Evolutionary conservation across 2,329 filamentous ascomycete species (phyloP).

Genomic region (Colletotrichum coccodes): DNA sequence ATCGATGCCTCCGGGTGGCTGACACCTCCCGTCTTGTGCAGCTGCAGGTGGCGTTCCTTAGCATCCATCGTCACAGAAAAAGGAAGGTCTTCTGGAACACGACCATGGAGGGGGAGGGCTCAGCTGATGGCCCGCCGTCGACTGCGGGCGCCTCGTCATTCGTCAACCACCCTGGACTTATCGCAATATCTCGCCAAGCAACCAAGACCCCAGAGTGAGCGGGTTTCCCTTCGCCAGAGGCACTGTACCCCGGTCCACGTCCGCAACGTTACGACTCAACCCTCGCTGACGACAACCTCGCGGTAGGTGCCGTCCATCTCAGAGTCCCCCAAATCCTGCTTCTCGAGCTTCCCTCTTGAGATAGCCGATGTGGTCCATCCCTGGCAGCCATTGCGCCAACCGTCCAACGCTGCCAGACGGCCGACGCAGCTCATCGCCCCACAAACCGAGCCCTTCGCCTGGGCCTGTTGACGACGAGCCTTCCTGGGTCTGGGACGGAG

Average conservation of each 20-base stretch:
- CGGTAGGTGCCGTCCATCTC: not conserved
- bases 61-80: not conserved
- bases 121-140: not conserved
- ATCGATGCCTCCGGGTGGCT: slow-evolving; percentile 1
- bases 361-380: not conserved
- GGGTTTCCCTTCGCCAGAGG: not conserved
- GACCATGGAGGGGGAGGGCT: not conserved
- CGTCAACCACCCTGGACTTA: slow-evolving; percentile 23
- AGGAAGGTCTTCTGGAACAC: slow-evolving; percentile 16
- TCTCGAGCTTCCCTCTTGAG: slow-evolving; percentile 9
- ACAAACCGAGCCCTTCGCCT: not conserved
- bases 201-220: not conserved
- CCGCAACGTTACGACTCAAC: not conserved
- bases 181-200: slow-evolving; percentile 25
- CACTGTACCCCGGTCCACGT: not conserved
- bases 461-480: not conserved
- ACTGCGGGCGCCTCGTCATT: not conserved
- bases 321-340: not conserved
- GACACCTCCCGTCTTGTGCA: not conserved
- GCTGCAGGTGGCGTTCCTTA: slow-evolving; percentile 8
- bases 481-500: not conserved
- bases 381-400: not conserved
- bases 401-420: not conserved
- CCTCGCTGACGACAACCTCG: not conserved
- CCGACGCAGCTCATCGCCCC: not conserved